Percentiles rank a stretch among this genome's conserved stretches.
Evolutionary conservation across 371 early-diverging fungal genomes (phyloP).

Genomic region (Mortierella sp.): DNA sequence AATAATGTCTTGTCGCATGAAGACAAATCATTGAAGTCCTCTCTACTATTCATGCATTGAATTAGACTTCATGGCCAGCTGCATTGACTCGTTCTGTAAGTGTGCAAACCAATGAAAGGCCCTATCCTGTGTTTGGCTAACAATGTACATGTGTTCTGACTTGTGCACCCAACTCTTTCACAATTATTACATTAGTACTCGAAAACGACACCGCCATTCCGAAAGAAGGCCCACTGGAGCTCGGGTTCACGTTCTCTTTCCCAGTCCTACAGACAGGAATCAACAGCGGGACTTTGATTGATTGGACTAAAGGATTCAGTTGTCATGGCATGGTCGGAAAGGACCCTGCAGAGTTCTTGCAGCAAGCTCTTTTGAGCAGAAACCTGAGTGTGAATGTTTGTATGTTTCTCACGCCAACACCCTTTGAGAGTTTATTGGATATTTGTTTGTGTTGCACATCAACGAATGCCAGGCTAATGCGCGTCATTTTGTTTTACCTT

Average conservation of each 20-base stretch:
- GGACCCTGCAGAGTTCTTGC: constrained; percentile 91
- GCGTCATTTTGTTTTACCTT: background rate
- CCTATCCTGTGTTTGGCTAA: background rate
- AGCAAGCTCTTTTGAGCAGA: constrained; percentile 86
- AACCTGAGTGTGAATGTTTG: constrained; percentile 69
- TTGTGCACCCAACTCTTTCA: constrained; percentile 55
- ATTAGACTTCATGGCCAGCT: constrained; percentile 33
- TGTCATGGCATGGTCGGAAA: constrained; percentile 85
- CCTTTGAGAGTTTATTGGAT: background rate
- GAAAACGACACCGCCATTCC: constrained; percentile 35
- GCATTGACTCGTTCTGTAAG: constrained; percentile 35
- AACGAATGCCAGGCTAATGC: background rate
- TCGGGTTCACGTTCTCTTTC: constrained; percentile 98
- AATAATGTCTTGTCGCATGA: background rate
- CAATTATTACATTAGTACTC: constrained; percentile 26
- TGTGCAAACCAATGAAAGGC: background rate
- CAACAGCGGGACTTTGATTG: constrained; percentile 81
- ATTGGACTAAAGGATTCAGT: constrained; percentile 96
- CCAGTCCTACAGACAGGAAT: constrained; percentile 90
- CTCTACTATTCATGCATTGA: background rate
- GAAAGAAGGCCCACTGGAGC: constrained; percentile 27
- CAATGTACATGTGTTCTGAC: constrained; percentile 26
- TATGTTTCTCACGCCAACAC: background rate
- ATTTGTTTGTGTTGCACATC: background rate
- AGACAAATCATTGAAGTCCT: no score